Conservation (phyloP, 225 moss, liverwort and hornwort genomes). For the Neckera pumila region DNA sequence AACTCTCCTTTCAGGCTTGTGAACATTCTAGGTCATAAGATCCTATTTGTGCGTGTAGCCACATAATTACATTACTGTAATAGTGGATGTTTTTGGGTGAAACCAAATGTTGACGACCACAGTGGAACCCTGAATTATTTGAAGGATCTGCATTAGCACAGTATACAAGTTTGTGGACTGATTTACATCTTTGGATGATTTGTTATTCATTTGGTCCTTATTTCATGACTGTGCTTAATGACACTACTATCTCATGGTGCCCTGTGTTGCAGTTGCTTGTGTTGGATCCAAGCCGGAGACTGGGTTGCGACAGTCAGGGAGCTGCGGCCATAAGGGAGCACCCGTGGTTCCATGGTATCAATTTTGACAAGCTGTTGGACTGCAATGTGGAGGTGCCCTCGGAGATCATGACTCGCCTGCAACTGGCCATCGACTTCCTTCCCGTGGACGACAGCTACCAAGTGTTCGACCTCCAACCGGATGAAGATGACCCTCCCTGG, state of each 20-base stretch:
- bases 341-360: conserved; percentile 32
- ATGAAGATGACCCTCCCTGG: conserved; percentile 55
- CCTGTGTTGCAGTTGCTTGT: conserved; percentile 27
- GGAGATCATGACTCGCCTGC: conserved; percentile 39
- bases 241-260: not conserved
- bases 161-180: not conserved
- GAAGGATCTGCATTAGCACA: not conserved
- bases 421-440: conserved; percentile 34
- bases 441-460: conserved; percentile 54
- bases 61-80: too few species aligned
- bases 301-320: conserved; percentile 37
- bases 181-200: not conserved
- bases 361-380: conserved; percentile 38
- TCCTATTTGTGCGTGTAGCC: not conserved
- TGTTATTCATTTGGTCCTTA: not conserved
- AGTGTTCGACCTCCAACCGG: conserved; percentile 47
- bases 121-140: not conserved
- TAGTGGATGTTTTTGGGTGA: not conserved
- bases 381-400: conserved; percentile 14
- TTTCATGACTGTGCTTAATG: not conserved
- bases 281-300: conserved; percentile 26
- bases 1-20: not conserved
- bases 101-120: not conserved
- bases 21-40: not conserved
- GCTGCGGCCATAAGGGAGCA: conserved; percentile 19